Evolutionary conservation across 495 filamentous ascomycete genomes (phyloP).

Genomic region (Hamigera avellanea): DNA sequence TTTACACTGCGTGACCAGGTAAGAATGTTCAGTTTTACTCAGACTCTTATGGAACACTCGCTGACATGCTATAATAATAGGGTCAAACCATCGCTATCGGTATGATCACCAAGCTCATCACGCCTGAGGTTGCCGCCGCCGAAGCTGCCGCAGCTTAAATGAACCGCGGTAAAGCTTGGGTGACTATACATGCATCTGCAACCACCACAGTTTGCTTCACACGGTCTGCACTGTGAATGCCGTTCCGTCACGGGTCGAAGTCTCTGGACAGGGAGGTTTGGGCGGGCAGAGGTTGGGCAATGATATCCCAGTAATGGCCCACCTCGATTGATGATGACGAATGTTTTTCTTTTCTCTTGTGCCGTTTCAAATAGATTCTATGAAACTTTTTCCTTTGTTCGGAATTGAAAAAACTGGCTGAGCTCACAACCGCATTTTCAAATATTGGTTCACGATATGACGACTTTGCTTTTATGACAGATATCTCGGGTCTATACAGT

Average conservation of each 20-base stretch:
- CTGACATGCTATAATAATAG: conserved; percentile 26
- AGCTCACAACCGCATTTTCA: background rate
- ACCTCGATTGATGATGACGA: conserved; percentile 32
- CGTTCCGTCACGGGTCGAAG: conserved; percentile 1
- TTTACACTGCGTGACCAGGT: conserved; percentile 95
- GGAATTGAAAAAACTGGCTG: no score
- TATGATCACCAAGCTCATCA: conserved; percentile 82
- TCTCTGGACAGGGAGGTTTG: conserved; percentile 9
- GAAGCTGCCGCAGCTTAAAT: no score
- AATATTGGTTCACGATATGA: background rate
- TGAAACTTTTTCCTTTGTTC: background rate
- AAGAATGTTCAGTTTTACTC: conserved; percentile 9
- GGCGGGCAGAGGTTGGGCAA: conserved; percentile 14
- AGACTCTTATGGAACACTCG: no score
- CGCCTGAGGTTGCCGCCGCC: background rate
- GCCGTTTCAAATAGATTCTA: conserved; percentile 8
- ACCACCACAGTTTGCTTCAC: no score
- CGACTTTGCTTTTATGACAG: background rate
- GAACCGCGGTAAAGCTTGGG: no score
- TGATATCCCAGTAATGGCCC: conserved; percentile 13
- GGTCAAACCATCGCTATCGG: conserved; percentile 96
- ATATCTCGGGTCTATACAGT: background rate
- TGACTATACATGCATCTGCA: no score
- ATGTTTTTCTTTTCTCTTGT: conserved; percentile 13
- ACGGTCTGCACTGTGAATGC: no score